phyloP scores from a whole-genome alignment of 495 filamentous ascomycete genomes.

The Podospora fimiseda region DNA sequence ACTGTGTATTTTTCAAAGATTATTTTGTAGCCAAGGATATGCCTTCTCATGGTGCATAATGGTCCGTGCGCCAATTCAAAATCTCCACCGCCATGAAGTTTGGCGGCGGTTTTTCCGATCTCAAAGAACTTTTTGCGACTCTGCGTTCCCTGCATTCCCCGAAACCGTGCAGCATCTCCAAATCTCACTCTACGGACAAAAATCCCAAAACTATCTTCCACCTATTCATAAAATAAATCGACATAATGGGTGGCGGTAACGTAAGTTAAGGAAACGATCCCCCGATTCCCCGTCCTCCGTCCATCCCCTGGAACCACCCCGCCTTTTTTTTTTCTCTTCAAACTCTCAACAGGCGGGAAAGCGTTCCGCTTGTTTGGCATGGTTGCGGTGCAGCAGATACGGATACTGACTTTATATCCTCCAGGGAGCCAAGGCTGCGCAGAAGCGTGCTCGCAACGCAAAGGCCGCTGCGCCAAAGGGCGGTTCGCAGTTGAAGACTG shows the following conservation, averaged over 20 bases:
- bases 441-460: constrained; percentile 51
- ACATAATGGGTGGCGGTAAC: constrained; percentile 47
- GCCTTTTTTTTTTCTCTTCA: neutral
- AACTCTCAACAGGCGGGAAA: neutral
- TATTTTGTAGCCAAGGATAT: no score
- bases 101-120: no score
- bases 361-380: neutral
- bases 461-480: constrained; percentile 45
- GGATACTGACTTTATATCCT: neutral
- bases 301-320: neutral
- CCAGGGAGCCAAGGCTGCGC: constrained; percentile 52
- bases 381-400: neutral
- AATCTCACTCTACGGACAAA: no score
- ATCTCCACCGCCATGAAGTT: no score
- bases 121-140: no score
- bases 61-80: no score
- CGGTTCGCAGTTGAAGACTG: constrained; percentile 50
- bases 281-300: no score
- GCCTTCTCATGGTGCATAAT: no score
- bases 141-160: no score
- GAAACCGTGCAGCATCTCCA: no score
- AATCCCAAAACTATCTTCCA: neutral
- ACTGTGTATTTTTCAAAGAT: no score
- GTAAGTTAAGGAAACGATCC: no score
- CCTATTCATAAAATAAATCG: neutral